Evolutionary conservation across 805 yeast genomes (phyloP), one percentile per base, ranked within the genome.

Genomic region (Metschnikowia similis): DNA sequence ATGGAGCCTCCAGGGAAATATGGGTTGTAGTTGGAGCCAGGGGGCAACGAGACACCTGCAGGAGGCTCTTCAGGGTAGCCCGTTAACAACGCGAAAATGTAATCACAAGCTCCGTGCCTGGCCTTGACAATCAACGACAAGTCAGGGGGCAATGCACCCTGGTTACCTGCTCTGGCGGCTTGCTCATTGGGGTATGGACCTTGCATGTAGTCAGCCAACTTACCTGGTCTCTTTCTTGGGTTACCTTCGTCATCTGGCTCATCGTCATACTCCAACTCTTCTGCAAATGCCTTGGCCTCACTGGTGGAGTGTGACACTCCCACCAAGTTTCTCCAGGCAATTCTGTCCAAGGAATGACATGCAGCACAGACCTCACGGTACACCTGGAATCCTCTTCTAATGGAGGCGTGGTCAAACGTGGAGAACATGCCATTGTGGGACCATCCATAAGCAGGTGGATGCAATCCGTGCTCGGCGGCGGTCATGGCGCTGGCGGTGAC

Each of bases 1-100:
- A 94, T 92, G 39, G 97, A 81, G 59, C 99, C 98, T 76, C 98
- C 98, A 71, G 99, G 98, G 96, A 94, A 94, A 81, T 94, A 94
- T 66, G 99, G 99, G 82, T 94, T 94, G 78, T 94, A 94, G 85
- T 94, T 94, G 55, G 96, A 73, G 57, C 99, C 99, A 55, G 89
- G 87, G 52, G 98, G 95, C 63, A 94, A 79, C 47, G 71, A 80
- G 53, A 89, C 97, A 79, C 99, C 99, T 31, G 97, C 98, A 61
- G 99, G 99, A 54, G 96, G 87, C 56, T 94, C 98, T 43, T 94
- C 99, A 65, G 98, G 98, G 80, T 94, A 94, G 68, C 99, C 99
- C 55, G 98, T 94, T 73, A 94, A 85, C 66, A 94, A 76, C 30
- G 97, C 75, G 73, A 94, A 94, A 70, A 94, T 87, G 76, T 94